Evolutionary conservation across 768 basidiomycete species (phyloP).

Genomic region (Tulasnella sp.): DNA sequence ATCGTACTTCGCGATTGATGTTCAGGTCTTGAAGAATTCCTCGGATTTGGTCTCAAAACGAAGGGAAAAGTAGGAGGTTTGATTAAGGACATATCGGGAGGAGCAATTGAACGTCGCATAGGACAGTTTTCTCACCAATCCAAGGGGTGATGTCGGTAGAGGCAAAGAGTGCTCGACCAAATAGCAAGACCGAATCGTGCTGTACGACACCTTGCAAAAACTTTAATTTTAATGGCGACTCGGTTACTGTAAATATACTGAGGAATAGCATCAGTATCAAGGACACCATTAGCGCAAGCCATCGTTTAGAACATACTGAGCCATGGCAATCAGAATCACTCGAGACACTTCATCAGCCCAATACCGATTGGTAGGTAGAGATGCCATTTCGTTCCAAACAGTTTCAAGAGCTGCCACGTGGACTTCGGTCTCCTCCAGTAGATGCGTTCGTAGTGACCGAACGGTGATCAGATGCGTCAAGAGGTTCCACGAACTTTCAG

Average conservation of each 20-base stretch:
- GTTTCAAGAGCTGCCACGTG: background rate
- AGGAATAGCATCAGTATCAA: background rate
- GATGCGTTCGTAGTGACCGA: background rate
- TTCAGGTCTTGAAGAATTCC: background rate
- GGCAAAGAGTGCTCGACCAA: background rate
- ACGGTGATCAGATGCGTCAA: background rate
- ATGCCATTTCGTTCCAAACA: background rate
- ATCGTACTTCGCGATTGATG: background rate
- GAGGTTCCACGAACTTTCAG: background rate
- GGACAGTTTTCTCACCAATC: background rate
- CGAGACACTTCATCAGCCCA: background rate
- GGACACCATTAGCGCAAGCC: background rate
- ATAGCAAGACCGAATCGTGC: background rate
- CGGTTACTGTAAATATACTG: background rate
- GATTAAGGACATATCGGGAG: background rate
- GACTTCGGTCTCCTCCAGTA: background rate
- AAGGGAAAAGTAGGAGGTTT: background rate
- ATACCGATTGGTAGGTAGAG: background rate
- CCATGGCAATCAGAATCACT: background rate
- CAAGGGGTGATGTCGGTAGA: background rate
- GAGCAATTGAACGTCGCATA: background rate
- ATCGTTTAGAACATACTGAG: background rate
- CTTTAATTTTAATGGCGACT: background rate
- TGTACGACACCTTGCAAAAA: background rate
- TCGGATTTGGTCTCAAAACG: background rate